phyloP scores from a whole-genome alignment of 106 monocot species.

The Platanthera zijinensis region DNA sequence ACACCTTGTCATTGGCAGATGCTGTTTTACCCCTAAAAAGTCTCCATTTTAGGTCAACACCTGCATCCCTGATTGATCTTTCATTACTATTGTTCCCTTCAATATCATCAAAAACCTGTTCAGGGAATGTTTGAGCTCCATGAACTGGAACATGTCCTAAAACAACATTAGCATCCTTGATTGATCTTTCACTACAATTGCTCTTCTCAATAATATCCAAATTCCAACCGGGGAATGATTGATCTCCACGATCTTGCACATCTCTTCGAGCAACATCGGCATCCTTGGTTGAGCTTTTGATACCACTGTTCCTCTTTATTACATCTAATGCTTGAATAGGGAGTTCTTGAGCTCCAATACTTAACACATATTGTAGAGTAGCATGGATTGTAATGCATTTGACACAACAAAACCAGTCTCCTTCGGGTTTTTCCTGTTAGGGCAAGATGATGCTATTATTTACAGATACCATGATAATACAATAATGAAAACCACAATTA shows the following conservation, averaged over 20 bases:
- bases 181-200: too few relatives aligned
- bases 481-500: not conserved
- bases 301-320: conserved; percentile 48
- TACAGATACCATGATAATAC: not conserved
- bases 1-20: conserved; percentile 28
- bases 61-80: conserved; percentile 17
- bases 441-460: not conserved
- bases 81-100: conserved; percentile 45
- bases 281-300: conserved; percentile 24
- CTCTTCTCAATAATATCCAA: too few relatives aligned
- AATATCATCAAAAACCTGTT: conserved; percentile 30
- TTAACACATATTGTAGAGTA: conserved; percentile 38
- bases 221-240: too few relatives aligned
- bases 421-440: conserved; percentile 68
- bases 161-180: conserved; percentile 19
- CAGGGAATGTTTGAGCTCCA: conserved; percentile 34
- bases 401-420: conserved; percentile 68
- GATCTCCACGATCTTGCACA: too few relatives aligned
- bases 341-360: conserved; percentile 33
- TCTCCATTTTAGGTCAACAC: conserved; percentile 61
- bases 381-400: conserved; percentile 50
- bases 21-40: conserved; percentile 58
- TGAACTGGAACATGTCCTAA: conserved; percentile 35
- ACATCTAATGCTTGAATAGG: conserved; percentile 23
- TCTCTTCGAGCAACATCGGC: not conserved